Base-by-base conservation (phyloP, 768 basidiomycete genomes). In the Boletus bicolor region DNA sequence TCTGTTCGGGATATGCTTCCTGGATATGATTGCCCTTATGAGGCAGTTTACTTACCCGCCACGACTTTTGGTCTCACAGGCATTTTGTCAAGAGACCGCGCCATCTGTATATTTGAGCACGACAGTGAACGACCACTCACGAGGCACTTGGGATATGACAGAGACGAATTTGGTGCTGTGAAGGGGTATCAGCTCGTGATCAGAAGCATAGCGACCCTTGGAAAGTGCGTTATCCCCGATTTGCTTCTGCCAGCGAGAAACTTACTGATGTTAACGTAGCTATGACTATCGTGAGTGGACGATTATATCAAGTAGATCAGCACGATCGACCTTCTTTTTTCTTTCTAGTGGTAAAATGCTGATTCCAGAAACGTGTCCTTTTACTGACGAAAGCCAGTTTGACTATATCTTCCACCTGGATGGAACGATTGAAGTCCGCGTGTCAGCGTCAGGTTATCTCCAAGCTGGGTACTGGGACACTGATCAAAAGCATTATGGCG, bases 401-500 rank as follows among this genome's bases (percentile, higher is more conserved):
- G 85, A 86, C 60, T 86, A 86, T 64, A 80, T 79, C 2, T 86
- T 86, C 74, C 78, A 81, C 54, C 65, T 85, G 17, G 85, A 87
- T 58, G 85, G 86, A 4, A 84, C 84, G 3, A 78, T 87, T 24
- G 85, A 87, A 71, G 82, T 86, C n/a, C 76, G 82, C 2, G 34
- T 86, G 17, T 86, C 84, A 8, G 85, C 86, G 0, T 85, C 84
- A 4, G 86, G 85, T 2, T 87, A 87, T 64, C 72, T 87, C 51
- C 85, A 86, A 70, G 84, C 81, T 43, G 83, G 80, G 12, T 83
- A 76, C 64, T 86, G 82, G 79, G 78, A 80, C 35, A 56, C 72
- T 1, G 64, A 74, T 17, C 79, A 84, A 67, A 72, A 71, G 4
- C 62, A 70, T 0, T 85, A 85, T 61, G 85, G 85, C 0, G 73